Evolutionary conservation across 2,329 filamentous ascomycete species (phyloP), one percentile per base, ranked within the genome.

Genomic region (Neonectria punicea): DNA sequence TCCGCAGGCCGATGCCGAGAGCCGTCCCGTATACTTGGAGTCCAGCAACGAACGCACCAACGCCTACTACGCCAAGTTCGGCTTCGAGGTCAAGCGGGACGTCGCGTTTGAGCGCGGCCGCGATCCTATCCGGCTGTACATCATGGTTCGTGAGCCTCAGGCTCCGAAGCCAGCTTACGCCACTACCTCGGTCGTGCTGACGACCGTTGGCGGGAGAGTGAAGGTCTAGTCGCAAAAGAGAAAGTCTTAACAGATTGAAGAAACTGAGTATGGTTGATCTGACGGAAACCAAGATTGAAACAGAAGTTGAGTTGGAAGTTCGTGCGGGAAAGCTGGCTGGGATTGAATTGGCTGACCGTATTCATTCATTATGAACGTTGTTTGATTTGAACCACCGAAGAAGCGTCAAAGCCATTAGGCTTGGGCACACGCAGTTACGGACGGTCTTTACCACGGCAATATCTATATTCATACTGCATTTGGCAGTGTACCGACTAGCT

Each of bases 121-220:
- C 30, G 82, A 85, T 65, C 87, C 90, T 30, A 85, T 94, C 54
- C 83, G 83, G 63, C 81, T 95, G 77, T 91, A 92, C 75, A 91
- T 94, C 80, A 97, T 97, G 93, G 90, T 95, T 57, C 85, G 92
- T 65, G 91, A 94, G 83, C 91, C 92, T 56, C 81, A 80, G 73
- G 70, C 69, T 53, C 70, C 70, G 59, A 74, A 76, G 59, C 67
- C 63, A 49, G 55, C 58, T 46, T 78, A 77, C 68, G 67, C 73
- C 20, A 65, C 73, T 34, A 50, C 47, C 7, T 43, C 68, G 25
- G 53, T 70, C 34, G 46, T 74, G 51, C 51, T 74, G 36, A 66
- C 70, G 47, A 53, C 70, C 47, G 63, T 73, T 10, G 67, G 65
- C 30, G 69, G 67, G 36, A 60, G 67, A 16, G 67, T 74, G 30